Conservation (phyloP, 805 yeast genomes). For the Yamadazyma takamatsuzukensis region DNA sequence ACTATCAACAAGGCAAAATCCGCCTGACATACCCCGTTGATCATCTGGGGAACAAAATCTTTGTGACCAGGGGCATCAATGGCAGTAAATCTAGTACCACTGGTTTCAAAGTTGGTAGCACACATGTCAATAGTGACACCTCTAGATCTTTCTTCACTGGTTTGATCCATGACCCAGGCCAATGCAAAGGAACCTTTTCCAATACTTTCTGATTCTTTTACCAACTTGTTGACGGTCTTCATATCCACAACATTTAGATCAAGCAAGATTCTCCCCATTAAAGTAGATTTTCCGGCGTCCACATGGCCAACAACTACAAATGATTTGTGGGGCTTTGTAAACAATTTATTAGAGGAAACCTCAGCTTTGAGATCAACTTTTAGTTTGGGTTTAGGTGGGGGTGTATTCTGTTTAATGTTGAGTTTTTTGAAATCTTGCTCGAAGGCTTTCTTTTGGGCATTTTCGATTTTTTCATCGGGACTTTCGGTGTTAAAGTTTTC, state of each 20-base stretch:
- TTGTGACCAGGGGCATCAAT: constrained; percentile 85
- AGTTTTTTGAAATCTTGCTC: constrained; percentile 28
- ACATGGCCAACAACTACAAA: constrained; percentile 85
- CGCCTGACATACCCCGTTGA: constrained; percentile 77
- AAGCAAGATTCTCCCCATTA: constrained; percentile 68
- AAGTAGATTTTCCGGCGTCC: constrained; percentile 80
- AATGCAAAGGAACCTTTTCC: constrained; percentile 80
- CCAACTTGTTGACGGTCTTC: constrained; percentile 57
- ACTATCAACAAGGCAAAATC: constrained; percentile 71
- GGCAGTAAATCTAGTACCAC: constrained; percentile 54
- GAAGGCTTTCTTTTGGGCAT: constrained; percentile 52
- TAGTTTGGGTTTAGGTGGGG: constrained; percentile 34
- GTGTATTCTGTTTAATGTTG: constrained; percentile 15
- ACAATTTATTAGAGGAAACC: constrained; percentile 26
- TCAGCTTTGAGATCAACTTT: constrained; percentile 42
- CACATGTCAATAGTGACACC: constrained; percentile 82
- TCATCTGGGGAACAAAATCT: constrained; percentile 83
- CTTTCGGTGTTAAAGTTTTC: constrained; percentile 64
- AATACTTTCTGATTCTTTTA: constrained; percentile 58
- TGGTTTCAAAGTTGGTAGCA: constrained; percentile 62
- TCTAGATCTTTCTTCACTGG: constrained; percentile 66
- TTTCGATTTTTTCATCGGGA: constrained; percentile 72
- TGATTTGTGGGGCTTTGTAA: constrained; percentile 53
- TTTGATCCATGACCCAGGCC: constrained; percentile 85
- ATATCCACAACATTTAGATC: constrained; percentile 67